Percentiles rank a stretch among this genome's conserved stretches.
These are phyloP conservation scores for Skeletonema menzelii DNA, from an alignment of 108 stramenopile species.

Conservation along the genomic window DNA sequence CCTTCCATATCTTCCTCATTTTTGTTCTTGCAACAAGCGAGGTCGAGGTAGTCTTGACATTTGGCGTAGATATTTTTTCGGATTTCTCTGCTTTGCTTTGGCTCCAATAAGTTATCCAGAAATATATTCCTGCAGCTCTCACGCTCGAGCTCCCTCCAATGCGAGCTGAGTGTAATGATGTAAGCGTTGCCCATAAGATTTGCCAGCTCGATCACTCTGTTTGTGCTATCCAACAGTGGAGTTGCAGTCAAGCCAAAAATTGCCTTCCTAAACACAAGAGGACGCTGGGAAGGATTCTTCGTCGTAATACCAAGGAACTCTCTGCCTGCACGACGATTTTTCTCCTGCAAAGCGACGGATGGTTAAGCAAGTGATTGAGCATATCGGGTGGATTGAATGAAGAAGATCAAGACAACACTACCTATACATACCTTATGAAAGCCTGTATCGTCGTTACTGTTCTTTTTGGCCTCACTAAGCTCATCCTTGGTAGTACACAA, in stretches of 20 bases:
- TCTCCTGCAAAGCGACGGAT: too few species aligned
- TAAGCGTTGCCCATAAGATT: slow-evolving; percentile 79
- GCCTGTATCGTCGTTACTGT: slow-evolving; percentile 27
- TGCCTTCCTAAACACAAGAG: slow-evolving; percentile 47
- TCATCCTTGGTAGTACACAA: slow-evolving; percentile 57
- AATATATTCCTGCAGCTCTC: slow-evolving; percentile 72
- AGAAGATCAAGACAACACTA: too few species aligned
- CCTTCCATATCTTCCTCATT: slow-evolving; percentile 57
- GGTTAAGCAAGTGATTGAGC: too few species aligned
- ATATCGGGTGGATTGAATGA: too few species aligned
- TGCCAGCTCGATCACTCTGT: slow-evolving; percentile 72
- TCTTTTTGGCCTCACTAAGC: slow-evolving; percentile 43
- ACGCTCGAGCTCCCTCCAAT: slow-evolving; percentile 72
- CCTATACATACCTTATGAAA: too few species aligned
- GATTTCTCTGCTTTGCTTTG: slow-evolving; percentile 61
- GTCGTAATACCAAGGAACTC: slow-evolving; percentile 67
- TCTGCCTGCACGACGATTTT: slow-evolving; percentile 59
- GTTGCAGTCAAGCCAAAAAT: slow-evolving; percentile 81
- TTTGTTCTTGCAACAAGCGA: slow-evolving; percentile 54
- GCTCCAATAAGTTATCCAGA: slow-evolving; percentile 57
- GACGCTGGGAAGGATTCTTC: slow-evolving; percentile 55
- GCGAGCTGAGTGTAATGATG: slow-evolving; percentile 57
- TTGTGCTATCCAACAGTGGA: slow-evolving; percentile 67
- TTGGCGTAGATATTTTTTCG: slow-evolving; percentile 54
- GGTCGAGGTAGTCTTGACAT: slow-evolving; percentile 54